Evolutionary conservation across 345 rosid genomes (phyloP).

Genomic region (Populus alba): DNA sequence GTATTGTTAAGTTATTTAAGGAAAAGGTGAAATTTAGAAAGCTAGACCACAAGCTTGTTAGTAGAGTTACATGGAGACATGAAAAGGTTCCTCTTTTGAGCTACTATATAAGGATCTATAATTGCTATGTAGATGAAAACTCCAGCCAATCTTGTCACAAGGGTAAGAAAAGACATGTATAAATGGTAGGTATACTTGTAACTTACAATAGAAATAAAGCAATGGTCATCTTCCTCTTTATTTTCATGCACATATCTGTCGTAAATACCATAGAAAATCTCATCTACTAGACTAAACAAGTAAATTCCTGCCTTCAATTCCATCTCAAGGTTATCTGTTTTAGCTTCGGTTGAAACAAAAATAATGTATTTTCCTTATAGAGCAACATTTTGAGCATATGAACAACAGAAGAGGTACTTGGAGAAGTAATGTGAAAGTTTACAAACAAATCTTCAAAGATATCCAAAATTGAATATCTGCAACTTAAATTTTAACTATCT

Average conservation of each 20-base stretch:
- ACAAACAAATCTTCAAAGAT: not conserved
- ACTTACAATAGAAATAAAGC: constrained; percentile 82
- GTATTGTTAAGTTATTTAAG: too few relatives aligned
- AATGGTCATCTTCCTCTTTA: constrained; percentile 48
- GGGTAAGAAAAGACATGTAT: too few relatives aligned
- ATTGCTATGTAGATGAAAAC: too few relatives aligned
- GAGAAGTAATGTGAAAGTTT: not conserved
- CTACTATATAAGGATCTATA: too few relatives aligned
- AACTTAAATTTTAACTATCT: too few relatives aligned
- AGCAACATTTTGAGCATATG: constrained; percentile 90
- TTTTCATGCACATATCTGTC: constrained; percentile 72
- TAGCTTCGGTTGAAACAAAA: constrained; percentile 86
- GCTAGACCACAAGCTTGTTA: too few relatives aligned
- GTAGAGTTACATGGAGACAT: too few relatives aligned
- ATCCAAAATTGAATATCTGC: too few relatives aligned
- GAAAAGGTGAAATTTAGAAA: too few relatives aligned
- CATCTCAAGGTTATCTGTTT: constrained; percentile 67
- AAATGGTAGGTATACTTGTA: too few relatives aligned
- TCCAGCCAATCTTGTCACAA: too few relatives aligned
- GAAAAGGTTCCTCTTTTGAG: too few relatives aligned
- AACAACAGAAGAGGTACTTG: constrained; percentile 94
- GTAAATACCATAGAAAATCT: constrained; percentile 70
- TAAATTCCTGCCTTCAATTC: constrained; percentile 80
- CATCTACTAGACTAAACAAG: constrained; percentile 65
- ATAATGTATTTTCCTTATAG: constrained; percentile 86